Conservation (phyloP, 2,329 filamentous ascomycete genomes). For the Diaporthe nobilis region DNA sequence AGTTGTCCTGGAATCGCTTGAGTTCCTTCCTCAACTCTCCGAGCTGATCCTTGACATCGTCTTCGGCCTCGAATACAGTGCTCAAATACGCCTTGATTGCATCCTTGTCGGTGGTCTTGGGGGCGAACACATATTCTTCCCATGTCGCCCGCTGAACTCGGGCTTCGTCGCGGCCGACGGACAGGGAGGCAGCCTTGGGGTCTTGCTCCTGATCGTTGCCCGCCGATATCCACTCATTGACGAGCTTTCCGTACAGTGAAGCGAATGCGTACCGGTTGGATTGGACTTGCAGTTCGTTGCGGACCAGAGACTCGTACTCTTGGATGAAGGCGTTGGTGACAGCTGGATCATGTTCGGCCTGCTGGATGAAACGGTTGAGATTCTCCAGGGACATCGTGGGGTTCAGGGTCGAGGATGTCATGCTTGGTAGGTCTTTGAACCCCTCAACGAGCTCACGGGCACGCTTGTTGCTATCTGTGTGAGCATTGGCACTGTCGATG, state of each 20-base stretch:
- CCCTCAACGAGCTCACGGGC: constrained; percentile 53
- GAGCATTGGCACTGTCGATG: constrained; percentile 49
- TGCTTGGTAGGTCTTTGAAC: constrained; percentile 53
- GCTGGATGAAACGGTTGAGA: constrained; percentile 65
- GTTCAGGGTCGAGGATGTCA: constrained; percentile 48
- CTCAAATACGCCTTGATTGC: constrained; percentile 65
- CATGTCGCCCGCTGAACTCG: constrained; percentile 66
- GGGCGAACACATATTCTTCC: constrained; percentile 69
- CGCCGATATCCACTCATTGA: constrained; percentile 66
- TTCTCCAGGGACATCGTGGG: constrained; percentile 55
- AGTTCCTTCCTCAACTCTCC: constrained; percentile 56
- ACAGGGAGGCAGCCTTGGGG: constrained; percentile 57
- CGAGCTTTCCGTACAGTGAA: constrained; percentile 67
- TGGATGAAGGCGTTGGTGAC: constrained; percentile 61
- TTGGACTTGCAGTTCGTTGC: constrained; percentile 62
- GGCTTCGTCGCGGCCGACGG: constrained; percentile 66
- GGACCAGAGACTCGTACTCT: constrained; percentile 63
- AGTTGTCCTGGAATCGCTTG: constrained; percentile 51
- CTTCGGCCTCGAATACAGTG: constrained; percentile 59
- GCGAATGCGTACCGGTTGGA: constrained; percentile 70
- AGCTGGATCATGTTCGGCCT: constrained; percentile 67
- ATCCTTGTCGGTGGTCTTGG: constrained; percentile 59
- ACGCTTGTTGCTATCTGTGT: constrained; percentile 48
- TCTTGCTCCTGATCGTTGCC: constrained; percentile 50
- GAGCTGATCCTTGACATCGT: constrained; percentile 58